Evolutionary conservation across 2,329 filamentous ascomycete species (phyloP), one percentile per base, ranked within the genome.

Genomic region (Exophiala aquamarina): DNA sequence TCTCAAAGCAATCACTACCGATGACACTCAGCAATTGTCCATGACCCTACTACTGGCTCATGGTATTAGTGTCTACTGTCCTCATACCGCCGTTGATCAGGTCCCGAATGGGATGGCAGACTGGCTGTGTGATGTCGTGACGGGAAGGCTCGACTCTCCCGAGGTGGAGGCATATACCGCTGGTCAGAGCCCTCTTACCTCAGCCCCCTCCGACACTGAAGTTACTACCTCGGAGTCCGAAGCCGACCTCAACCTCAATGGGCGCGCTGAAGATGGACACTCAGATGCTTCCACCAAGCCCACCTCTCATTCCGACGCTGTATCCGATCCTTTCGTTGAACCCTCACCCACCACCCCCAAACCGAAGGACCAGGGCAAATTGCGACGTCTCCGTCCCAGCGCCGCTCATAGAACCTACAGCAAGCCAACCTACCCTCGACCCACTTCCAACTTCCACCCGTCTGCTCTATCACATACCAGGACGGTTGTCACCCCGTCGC

Each of bases 11-110:
- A 74, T 98, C 63, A 95, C 89, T 26, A 79, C 90, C 38, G 78
- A 78, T 52, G 87, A 98, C 63, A 80, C 89, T 8, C 93, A 97
- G 67, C 93, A 98, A 65, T 79, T 84, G 34, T 88, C 88, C 5
- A 80, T 98, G 23, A 77, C 98, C 3, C 81, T 85, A 35, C 79
- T 98, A 10, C 87, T 86, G 37, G 86, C 88, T 54, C 83, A 87
- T 66, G 91, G 92, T 28, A 89, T 98, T 61, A 94, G 90, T 56
- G 90, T 98, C 47, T 98, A 97, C 74, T 90, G 86, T 56, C 93
- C 93, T 1, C 93, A 98, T 70, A 98, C 93, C 0, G 92, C 93
- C 11, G 82, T 97, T 34, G 93, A 98, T 68, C 89, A 89, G 31
- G 88, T 88, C 1, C 81, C 83, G 1, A 82, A 84, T 14, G 93